Evolutionary conservation across 1,284 basidiomycete genomes (phyloP), one percentile per base, ranked within the genome.

Genomic region (Cutaneotrichosporon spelunceum): DNA sequence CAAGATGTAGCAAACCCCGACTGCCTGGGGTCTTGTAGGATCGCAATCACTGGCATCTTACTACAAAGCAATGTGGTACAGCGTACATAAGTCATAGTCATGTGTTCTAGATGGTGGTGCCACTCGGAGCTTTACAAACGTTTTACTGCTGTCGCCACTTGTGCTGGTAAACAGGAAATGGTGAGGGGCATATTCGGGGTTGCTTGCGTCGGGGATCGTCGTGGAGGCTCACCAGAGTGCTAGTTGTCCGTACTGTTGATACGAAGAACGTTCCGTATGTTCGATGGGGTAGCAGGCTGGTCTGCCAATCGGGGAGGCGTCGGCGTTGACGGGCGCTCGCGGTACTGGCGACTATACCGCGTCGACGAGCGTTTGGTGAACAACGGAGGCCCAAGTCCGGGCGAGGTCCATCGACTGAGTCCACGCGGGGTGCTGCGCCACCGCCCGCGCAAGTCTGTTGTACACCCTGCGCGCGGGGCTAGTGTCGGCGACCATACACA

Each of bases 391-490:
- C 39, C 39, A 42, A 42, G 39, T 19, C 9, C 39, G 39, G 39
- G 39, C 39, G 39, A 42, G 19, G 39, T 42, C 39, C 19, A 42
- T n/a, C 19, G 39, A 19, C 19, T 42, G 39, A 19, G 39, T 7
- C 1, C 2, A 42, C 0, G 39, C 16, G 1, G 39, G 19, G 39
- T 39, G 36, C 36, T 19, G 39, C 9, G 39, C 39, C 4, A 19
- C 39, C 39, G 19, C 19, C 39, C 19, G 3, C 1, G 9, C 19
- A 19, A 42, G 5, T 6, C 19, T 19, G 19, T 16, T 42, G 23
- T 48, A 48, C 11, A 48, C 21, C 45, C 45, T 48, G 45, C 45
- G 45, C 23, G 45, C 45, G 13, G 45, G 45, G 23, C 45, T 48
- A 1, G 45, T 27, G 26, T 48, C 45, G 45, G 45, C 45, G 23